Percentiles rank a stretch among this genome's conserved stretches.
phyloP scores from a whole-genome alignment of 1,284 basidiomycete genomes.

The Cryptococcus amylolentus region DNA sequence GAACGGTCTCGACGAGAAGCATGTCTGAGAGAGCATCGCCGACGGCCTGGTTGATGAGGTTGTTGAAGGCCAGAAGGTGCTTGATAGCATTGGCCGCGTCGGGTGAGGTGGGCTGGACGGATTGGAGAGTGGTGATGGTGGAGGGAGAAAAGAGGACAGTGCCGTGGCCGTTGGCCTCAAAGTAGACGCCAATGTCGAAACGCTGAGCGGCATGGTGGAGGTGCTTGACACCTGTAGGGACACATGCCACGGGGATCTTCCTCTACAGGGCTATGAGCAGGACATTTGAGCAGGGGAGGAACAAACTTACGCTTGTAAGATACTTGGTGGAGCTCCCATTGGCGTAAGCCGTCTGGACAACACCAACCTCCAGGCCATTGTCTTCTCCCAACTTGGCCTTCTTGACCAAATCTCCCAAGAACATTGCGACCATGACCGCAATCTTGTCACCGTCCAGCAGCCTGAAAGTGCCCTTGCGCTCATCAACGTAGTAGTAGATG shows the following conservation, averaged over 20 bases:
- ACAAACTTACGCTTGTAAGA: conserved; percentile 63
- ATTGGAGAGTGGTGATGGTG: conserved; percentile 61
- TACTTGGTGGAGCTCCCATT: conserved; percentile 97
- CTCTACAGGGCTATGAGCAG: conserved; percentile 18
- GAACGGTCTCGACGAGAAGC: conserved; percentile 89
- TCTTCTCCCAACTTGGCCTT: conserved; percentile 62
- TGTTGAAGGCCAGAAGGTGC: conserved; percentile 70
- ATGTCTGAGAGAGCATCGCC: conserved; percentile 96
- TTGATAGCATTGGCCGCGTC: conserved; percentile 73
- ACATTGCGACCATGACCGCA: conserved; percentile 86
- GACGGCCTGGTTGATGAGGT: conserved; percentile 96
- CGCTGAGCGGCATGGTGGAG: conserved; percentile 95
- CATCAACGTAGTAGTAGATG: conserved; percentile 89
- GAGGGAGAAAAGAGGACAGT: conserved; percentile 88
- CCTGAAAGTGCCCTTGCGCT: conserved; percentile 66
- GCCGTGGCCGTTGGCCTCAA: conserved; percentile 98
- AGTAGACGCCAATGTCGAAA: conserved; percentile 95
- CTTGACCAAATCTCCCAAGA: conserved; percentile 86
- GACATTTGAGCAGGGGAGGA: conserved; percentile 10
- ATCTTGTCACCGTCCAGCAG: conserved; percentile 99
- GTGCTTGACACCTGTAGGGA: conserved; percentile 96
- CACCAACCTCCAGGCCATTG: conserved; percentile 69
- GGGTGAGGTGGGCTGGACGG: conserved; percentile 69
- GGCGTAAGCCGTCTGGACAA: conserved; percentile 98
- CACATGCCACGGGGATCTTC: conserved; percentile 82